A percentile compares a stretch with the other conserved stretches of the same genome.
Evolutionary conservation across 768 basidiomycete genomes (phyloP).

Genomic region (Infundibulicybe gibba): DNA sequence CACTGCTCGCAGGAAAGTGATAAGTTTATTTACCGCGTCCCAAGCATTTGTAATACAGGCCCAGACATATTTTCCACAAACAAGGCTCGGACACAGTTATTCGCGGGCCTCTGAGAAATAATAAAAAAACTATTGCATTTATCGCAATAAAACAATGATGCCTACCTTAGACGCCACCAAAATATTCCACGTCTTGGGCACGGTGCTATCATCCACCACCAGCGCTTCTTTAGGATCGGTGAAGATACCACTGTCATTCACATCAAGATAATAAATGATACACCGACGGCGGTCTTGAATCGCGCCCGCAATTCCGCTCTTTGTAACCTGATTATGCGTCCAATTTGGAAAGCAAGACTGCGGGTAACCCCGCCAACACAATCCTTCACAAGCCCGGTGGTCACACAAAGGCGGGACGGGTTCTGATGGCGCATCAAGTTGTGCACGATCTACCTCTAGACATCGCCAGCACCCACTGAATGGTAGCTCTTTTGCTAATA

Average conservation of each 20-base stretch:
- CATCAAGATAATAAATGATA: slow-evolving; percentile 36
- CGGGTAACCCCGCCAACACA: slow-evolving; percentile 43
- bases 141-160: not conserved
- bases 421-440: slow-evolving; percentile 24
- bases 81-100: slow-evolving; percentile 42
- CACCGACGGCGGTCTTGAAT: slow-evolving; percentile 29
- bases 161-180: slow-evolving; percentile 31
- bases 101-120: slow-evolving; percentile 22
- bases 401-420: slow-evolving; percentile 33
- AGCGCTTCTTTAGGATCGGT: slow-evolving; percentile 22
- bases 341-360: too few species aligned
- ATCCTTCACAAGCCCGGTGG: slow-evolving; percentile 29
- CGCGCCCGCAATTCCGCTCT: slow-evolving; percentile 35
- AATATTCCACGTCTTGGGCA: slow-evolving; percentile 31
- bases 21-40: slow-evolving; percentile 37
- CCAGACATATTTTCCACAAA: slow-evolving; percentile 53
- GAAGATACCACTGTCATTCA: slow-evolving; percentile 35
- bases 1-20: too few species aligned
- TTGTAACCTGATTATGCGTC: slow-evolving; percentile 41
- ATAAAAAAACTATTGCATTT: not conserved
- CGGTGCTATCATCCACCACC: slow-evolving; percentile 13
- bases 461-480: too few species aligned
- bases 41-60: slow-evolving; percentile 57
- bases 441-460: slow-evolving; percentile 30
- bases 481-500: too few species aligned